These are phyloP conservation scores for Mortierella sp. DNA, from an alignment of 371 early-diverging fungal genomes.

Conservation along the genomic window DNA sequence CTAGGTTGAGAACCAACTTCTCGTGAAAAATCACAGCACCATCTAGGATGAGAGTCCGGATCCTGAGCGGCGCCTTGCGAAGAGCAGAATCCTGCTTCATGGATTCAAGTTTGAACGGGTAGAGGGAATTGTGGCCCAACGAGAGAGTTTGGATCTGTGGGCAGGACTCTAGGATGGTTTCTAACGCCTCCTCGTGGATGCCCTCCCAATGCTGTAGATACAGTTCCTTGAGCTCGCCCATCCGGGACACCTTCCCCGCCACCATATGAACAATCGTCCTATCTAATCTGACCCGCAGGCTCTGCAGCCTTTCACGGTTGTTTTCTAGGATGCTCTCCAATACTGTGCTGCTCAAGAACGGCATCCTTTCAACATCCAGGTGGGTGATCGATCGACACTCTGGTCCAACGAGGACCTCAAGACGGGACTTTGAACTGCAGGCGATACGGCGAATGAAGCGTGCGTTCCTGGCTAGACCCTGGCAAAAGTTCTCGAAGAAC, in stretches of 20 bases:
- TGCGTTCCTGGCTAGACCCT: conserved; percentile 24
- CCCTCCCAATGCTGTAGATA: conserved; percentile 43
- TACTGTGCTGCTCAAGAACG: conserved; percentile 21
- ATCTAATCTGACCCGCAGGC: conserved; percentile 22
- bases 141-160: conserved; percentile 26
- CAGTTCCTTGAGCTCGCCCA: conserved; percentile 27
- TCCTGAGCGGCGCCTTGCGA: conserved; percentile 9
- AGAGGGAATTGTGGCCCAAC: conserved; percentile 28
- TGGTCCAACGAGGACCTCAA: conserved; percentile 8
- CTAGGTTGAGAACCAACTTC: conserved; percentile 23
- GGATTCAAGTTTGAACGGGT: conserved; percentile 34
- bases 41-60: conserved; percentile 23
- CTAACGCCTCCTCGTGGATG: conserved; percentile 24
- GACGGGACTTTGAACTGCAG: conserved; percentile 17
- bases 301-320: conserved; percentile 13
- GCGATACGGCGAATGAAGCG: conserved; percentile 9
- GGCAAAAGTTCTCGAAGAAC: conserved; percentile 23
- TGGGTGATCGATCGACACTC: conserved; percentile 23
- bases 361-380: conserved; percentile 27
- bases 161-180: conserved; percentile 11
- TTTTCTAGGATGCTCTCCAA: conserved; percentile 23
- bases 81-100: background rate
- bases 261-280: conserved; percentile 19
- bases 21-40: conserved; percentile 34
- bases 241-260: conserved; percentile 3